Conservation (phyloP, 2,329 filamentous ascomycete species). For the Clarireedia hainanense region DNA sequence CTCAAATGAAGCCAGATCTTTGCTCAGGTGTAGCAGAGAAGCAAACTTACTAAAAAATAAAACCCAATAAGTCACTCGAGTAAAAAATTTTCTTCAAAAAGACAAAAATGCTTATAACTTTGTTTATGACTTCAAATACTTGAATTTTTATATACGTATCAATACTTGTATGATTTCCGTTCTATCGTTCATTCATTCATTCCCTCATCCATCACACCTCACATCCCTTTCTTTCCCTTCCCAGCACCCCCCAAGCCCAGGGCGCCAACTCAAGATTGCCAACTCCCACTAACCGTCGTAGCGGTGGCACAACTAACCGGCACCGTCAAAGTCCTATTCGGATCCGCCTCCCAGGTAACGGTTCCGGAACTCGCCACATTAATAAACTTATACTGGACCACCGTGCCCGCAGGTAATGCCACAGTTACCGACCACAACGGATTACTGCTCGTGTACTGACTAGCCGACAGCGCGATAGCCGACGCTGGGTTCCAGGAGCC, state of each 20-base stretch:
- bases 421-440: conserved; percentile 55
- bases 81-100: too few species aligned
- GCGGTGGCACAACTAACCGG: conserved; percentile 21
- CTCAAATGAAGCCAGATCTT: too few species aligned
- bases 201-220: neutral
- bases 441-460: conserved; percentile 48
- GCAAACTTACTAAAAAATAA: too few species aligned
- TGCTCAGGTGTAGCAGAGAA: too few species aligned
- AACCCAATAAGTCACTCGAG: too few species aligned
- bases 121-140: neutral
- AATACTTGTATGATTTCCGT: too few species aligned
- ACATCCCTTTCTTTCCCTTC: neutral
- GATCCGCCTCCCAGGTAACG: conserved; percentile 57
- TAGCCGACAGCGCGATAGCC: conserved; percentile 50
- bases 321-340: conserved; percentile 25
- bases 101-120: too few species aligned
- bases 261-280: conserved; percentile 11
- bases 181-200: neutral
- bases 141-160: neutral
- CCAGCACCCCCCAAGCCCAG: neutral
- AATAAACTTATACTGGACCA: conserved; percentile 63
- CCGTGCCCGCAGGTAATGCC: conserved; percentile 45
- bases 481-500: conserved; percentile 52
- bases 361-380: conserved; percentile 46
- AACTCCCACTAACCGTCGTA: conserved; percentile 18